A percentile compares a stretch with the other conserved stretches of the same genome.
Conservation (phyloP, 345 rosid species). For the Dipteronia dyeriana region DNA sequence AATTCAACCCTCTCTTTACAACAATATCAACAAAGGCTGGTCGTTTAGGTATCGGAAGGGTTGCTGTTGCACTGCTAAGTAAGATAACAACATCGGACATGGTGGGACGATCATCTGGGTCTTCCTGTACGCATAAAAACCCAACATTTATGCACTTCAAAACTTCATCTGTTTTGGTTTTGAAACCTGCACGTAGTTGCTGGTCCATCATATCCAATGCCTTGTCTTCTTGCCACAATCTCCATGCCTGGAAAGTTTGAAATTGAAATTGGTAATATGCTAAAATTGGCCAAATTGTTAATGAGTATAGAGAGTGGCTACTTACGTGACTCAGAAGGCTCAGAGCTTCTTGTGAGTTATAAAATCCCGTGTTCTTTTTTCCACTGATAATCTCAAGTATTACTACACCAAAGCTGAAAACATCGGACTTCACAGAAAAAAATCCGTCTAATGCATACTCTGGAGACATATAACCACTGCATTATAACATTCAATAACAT, state of each 20-base stretch:
- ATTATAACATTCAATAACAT: neutral
- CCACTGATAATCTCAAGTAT: constrained; percentile 36
- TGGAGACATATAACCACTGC: constrained; percentile 33
- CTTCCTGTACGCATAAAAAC: constrained; percentile 40
- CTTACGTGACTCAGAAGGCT: constrained; percentile 30
- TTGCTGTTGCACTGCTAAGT: too few species aligned
- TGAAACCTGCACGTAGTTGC: constrained; percentile 23
- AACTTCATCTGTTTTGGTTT: constrained; percentile 20
- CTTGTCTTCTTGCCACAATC: constrained; percentile 42
- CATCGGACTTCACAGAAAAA: constrained; percentile 35
- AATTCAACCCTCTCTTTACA: too few species aligned
- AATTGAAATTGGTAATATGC: neutral
- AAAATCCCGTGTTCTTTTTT: constrained; percentile 25
- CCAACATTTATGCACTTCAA: constrained; percentile 31
- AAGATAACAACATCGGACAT: constrained; percentile 28
- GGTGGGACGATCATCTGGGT: constrained; percentile 33
- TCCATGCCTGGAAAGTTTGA: constrained; percentile 48
- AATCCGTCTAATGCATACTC: constrained; percentile 27
- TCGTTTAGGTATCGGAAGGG: too few species aligned
- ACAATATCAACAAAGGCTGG: too few species aligned
- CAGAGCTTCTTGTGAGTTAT: constrained; percentile 1
- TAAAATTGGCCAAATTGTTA: neutral
- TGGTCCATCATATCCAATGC: constrained; percentile 40
- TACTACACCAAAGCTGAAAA: constrained; percentile 37
- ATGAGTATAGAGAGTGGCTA: neutral